Base-by-base conservation (phyloP, 2,329 filamentous ascomycete genomes). In the Cryoendolithus antarcticus region DNA sequence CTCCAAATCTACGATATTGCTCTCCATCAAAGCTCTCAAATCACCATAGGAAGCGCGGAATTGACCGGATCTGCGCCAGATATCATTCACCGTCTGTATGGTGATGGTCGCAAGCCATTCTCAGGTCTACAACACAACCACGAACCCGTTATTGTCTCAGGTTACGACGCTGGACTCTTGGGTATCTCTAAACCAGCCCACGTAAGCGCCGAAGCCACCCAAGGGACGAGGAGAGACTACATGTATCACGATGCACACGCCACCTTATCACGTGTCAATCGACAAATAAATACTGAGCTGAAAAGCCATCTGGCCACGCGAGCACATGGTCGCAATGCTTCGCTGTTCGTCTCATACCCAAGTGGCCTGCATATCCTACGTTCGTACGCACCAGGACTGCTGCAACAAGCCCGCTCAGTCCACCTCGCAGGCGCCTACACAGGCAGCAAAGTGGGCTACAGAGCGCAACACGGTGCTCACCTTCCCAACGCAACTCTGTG, bases 1-100 rank as follows among this genome's bases (percentile, higher is more conserved):
- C 62, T 64, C 30, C 50, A 57, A 9, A 63, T 66, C 36, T 66
- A 65, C 51, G 54, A 58, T 28, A 58, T 58, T 41, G 56, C 60
- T 11, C 52, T 64, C 13, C 50, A 55, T 40, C 58, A 62, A 40
- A 44, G 50, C 27, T 50, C 57, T 21, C 45, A 47, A 10, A 55
- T 65, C 27, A 65, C 62, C 9, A 57, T 66, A n/a, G 55, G 58
- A 34, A 59, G 55, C 12, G 59, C 58, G 19, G 50, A 57, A 37
- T 44, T 60, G 21, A 53, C 52, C n/a, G 55, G 57, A 40, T 46
- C 49, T 5, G 24, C 15, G 8, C 34, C 34, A 21, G 55, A 61
- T 21, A 38, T 57, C n/a, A 38, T 57, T 11, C 44, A 58, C 41
- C 44, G 53, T 30, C 49, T 51, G 9, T 52, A 56, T 34, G 52